Base-by-base conservation (phyloP, 2,329 filamentous ascomycete species). In the Tolypocladium tropicale region DNA sequence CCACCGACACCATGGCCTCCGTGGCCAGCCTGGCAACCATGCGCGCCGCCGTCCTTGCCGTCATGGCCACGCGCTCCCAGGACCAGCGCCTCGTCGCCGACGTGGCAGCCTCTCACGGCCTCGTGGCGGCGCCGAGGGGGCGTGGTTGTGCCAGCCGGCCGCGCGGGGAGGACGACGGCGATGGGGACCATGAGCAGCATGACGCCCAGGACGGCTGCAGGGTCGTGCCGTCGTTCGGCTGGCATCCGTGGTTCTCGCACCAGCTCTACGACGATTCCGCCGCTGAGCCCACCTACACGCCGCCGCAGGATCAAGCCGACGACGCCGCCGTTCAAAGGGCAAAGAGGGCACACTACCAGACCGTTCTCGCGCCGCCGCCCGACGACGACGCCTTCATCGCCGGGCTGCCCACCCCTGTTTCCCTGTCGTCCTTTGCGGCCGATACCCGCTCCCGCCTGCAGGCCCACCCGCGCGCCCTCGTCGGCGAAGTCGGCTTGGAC, bases 221-320 rank as follows among this genome's bases (percentile, higher is more conserved):
- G 25, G 63, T 77, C 53, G 64, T 93, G 4, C 87, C 89, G 0
- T 83, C 84, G n/a, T 93, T 92, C 70, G 89, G 89, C 23, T 92
- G 89, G 88, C 89, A 94, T 67, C 89, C 89, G 1, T 94, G 89
- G 89, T 93, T 92, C 69, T 87, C 88, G 1, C 78, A 93, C 68
- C 84, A 89, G 61, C 78, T 94, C 63, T 90, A 84, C 65, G 80
- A 85, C 64, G 83, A 89, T 67, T 69, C 66, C 23, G 66, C 66
- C 39, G 33, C 66, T 33, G 63, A 64, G 51, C 65, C 68, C 34
- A 76, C 73, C 0, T 78, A 73, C 57, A 67, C 69, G 55, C 61
- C 65, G 2, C 55, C 59, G n/a, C n/a, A n/a, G n/a, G n/a, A n/a
- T n/a, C n/a, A n/a, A 5, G 49, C 14, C 2, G 21, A 67, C 60